Base-by-base conservation (phyloP, 805 yeast genomes). In the Ogataea corticis region DNA sequence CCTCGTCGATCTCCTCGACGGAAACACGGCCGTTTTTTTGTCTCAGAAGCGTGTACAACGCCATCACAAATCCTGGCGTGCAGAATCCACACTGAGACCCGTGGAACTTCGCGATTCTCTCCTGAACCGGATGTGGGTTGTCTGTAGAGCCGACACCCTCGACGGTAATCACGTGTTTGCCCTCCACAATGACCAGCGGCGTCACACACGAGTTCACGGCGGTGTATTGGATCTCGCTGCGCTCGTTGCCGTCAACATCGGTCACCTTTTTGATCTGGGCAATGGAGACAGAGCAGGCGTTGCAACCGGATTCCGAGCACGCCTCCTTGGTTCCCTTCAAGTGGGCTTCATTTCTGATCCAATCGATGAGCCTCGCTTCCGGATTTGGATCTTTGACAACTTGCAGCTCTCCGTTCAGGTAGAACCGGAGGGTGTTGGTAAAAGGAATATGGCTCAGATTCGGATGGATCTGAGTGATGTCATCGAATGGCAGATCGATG, bases 31-130 rank as follows among this genome's bases (percentile, higher is more conserved):
- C 72, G 9, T 67, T 61, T 23, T 69, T 62, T 28, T 70, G 62
- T 28, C 78, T 59, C 19, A 73, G 53, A 41, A 73, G 54, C 1
- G 75, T 66, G 42, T 73, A 73, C 41, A 73, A 51, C 31, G 74
- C 69, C 79, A 73, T 73, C 9, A 73, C 76, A 41, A 73, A 73
- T 5, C 79, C 79, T 1, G 78, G 79, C 6, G 79, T 73, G 50
- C 79, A 73, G 51, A 72, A 73, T 3, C 79, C 79, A 54, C 79
- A 73, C 54, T 73, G 79, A 0, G 77, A 72, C 5, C 79, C 79
- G 45, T 73, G 77, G 51, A 70, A 70, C 43, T 69, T 65, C 12
- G 77, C 77, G 30, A 73, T 71, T 17, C 79, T 61, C 49, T 73
- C 77, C 51, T 73, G 79, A n/a, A 70, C 72, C 2, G 78, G 75